These are phyloP conservation scores for Candida sonorensis DNA, from an alignment of 805 yeast species.

Conservation along the genomic window DNA sequence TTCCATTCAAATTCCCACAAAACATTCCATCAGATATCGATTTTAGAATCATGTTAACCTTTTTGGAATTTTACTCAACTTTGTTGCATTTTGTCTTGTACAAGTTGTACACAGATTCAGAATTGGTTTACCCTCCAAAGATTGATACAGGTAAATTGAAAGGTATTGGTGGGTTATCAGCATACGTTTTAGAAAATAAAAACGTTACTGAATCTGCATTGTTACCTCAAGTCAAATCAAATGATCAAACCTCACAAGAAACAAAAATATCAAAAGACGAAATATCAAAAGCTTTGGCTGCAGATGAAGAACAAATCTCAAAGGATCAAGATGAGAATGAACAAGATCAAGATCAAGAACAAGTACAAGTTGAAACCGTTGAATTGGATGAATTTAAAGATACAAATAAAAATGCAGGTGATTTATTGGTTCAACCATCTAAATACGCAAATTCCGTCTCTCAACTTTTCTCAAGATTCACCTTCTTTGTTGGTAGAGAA, in stretches of 20 bases:
- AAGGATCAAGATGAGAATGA: slow-evolving; percentile 31
- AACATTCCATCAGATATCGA: slow-evolving; percentile 91
- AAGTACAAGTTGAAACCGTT: slow-evolving; percentile 35
- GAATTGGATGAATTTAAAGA: slow-evolving; percentile 70
- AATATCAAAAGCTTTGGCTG: slow-evolving; percentile 45
- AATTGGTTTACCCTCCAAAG: slow-evolving; percentile 86
- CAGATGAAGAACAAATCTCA: slow-evolving; percentile 41
- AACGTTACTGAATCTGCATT: slow-evolving; percentile 26
- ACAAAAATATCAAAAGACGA: slow-evolving; percentile 34
- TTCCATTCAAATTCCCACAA: slow-evolving; percentile 95
- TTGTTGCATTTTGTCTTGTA: slow-evolving; percentile 79
- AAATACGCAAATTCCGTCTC: slow-evolving; percentile 53
- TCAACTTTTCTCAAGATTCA: slow-evolving; percentile 62
- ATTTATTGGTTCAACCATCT: slow-evolving; percentile 66
- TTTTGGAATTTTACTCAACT: slow-evolving; percentile 92
- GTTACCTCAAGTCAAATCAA: slow-evolving; percentile 27
- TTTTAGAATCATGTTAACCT: slow-evolving; percentile 94
- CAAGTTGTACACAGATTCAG: slow-evolving; percentile 80
- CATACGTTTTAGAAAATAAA: slow-evolving; percentile 66
- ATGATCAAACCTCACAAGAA: slow-evolving; percentile 27
- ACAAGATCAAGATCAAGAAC: slow-evolving; percentile 30
- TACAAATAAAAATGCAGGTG: slow-evolving; percentile 57
- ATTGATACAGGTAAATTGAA: slow-evolving; percentile 66
- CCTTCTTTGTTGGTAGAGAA: slow-evolving; percentile 89
- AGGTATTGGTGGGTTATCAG: slow-evolving; percentile 83